Evolutionary conservation across 1,284 basidiomycete species (phyloP), one percentile per base, ranked within the genome.

Genomic region (Marasmius oreades): DNA sequence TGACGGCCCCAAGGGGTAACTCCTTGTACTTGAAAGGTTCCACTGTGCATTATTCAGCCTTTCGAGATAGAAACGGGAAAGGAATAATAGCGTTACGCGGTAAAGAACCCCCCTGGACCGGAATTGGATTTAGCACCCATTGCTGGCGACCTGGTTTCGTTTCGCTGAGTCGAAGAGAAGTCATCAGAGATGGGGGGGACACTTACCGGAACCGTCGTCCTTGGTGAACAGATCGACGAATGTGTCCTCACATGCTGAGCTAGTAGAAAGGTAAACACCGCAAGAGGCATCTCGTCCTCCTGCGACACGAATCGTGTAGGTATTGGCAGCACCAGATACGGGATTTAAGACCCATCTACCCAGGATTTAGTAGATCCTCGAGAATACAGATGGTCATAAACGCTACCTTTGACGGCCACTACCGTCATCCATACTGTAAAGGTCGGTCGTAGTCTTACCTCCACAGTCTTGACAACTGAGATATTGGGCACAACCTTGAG

Each of bases 131-230:
- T 7, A 42, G 39, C 6, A n/a, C 39, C 39, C 39, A 42, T n/a
- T 42, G 39, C 16, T 42, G 39, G 7, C 39, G 39, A 42, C 39
- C 39, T 42, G 14, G 7, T 6, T n/a, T n/a, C n/a, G 4, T 42
- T 18, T 16, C 4, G 39, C n/a, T 31, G 5, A 31, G 5, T 42
- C 39, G 20, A n/a, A 14, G 39, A 42, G 7, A n/a, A 16, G 20
- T 14, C n/a, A 6, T 7, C 10, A n/a, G 3, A 16, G 7, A 42
- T 18, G 5, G 11, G 16, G 20, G n/a, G n/a, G 16, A 20, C 14
- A n/a, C 39, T 18, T 34, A 58, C 59, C 60, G 11, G 60, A 61
- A 5, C 60, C 57, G 53, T 61, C 60, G 33, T 61, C 60, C n/a
- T 53, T 48, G 3, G 60, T 61, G 31, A 18, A 61, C 18, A 61